Conservation (phyloP, 2,329 filamentous ascomycete species). For the Ceratocystis albifundus region DNA sequence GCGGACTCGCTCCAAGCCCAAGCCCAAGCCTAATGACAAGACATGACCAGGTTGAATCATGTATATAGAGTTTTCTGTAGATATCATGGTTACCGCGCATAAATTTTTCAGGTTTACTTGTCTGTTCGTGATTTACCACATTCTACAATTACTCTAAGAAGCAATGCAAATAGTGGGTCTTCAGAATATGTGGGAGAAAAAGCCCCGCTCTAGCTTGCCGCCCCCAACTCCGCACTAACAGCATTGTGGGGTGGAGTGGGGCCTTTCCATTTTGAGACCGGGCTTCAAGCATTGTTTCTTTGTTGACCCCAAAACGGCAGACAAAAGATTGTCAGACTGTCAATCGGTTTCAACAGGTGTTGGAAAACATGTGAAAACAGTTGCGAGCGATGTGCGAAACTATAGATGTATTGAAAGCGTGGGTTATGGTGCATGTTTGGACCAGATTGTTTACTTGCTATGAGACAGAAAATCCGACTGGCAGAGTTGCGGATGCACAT, state of each 20-base stretch:
- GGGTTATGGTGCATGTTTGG: not conserved
- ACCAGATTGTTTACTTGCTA: not conserved
- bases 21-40: not conserved
- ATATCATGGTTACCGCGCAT: not conserved
- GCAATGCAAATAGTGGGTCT: too few relatives aligned
- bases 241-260: too few relatives aligned
- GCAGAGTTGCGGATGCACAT: not conserved
- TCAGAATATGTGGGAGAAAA: too few relatives aligned
- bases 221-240: too few relatives aligned
- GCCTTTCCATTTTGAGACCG: not conserved
- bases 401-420: not conserved
- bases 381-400: not conserved
- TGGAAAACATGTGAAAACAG: not conserved
- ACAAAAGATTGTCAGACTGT: not conserved
- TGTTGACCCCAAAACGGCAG: not conserved
- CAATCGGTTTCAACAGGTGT: not conserved
- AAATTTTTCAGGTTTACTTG: not conserved
- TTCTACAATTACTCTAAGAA: too few relatives aligned
- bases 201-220: too few relatives aligned
- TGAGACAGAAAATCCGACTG: not conserved
- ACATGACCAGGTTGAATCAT: not conserved
- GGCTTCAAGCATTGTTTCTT: not conserved
- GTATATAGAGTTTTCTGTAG: not conserved
- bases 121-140: not conserved
- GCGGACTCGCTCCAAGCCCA: constrained; percentile 22